Evolutionary conservation across 495 filamentous ascomycete genomes (phyloP).

Genomic region (Neurospora hispaniola): DNA sequence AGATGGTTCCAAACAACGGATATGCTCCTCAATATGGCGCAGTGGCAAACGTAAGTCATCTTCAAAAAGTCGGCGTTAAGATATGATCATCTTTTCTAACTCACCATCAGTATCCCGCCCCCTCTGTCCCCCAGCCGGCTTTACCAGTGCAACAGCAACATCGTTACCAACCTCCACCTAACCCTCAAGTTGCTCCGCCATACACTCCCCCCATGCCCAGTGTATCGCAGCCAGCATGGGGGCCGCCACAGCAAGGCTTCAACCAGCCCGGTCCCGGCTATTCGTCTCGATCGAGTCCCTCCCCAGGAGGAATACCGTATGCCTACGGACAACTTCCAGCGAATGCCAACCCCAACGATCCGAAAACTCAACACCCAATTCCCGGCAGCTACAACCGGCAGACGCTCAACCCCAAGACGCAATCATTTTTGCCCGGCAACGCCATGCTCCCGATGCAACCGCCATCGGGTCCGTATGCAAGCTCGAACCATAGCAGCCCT

Average conservation of each 20-base stretch:
- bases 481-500: constrained; percentile 34
- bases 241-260: constrained; percentile 11
- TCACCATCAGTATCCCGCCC: constrained; percentile 17
- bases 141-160: constrained; percentile 21
- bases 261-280: constrained; percentile 19
- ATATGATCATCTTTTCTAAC: constrained; percentile 6
- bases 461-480: constrained; percentile 21
- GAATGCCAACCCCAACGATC: constrained; percentile 52
- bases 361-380: constrained; percentile 63
- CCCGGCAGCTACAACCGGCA: constrained; percentile 74
- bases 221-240: constrained; percentile 6
- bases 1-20: constrained; percentile 31
- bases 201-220: constrained; percentile 34
- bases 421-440: constrained; percentile 68
- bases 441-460: constrained; percentile 34
- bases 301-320: constrained; percentile 45
- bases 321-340: constrained; percentile 67
- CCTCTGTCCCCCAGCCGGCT: constrained; percentile 15
- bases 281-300: constrained; percentile 25
- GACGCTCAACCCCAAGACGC: constrained; percentile 86
- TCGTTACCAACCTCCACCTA: constrained; percentile 23
- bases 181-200: constrained; percentile 26
- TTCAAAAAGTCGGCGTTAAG: not conserved
- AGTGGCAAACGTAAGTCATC: constrained; percentile 27
- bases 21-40: constrained; percentile 26